Evolutionary conservation across 257 asterid species (phyloP).

Genomic region (Nicotiana knightiana): DNA sequence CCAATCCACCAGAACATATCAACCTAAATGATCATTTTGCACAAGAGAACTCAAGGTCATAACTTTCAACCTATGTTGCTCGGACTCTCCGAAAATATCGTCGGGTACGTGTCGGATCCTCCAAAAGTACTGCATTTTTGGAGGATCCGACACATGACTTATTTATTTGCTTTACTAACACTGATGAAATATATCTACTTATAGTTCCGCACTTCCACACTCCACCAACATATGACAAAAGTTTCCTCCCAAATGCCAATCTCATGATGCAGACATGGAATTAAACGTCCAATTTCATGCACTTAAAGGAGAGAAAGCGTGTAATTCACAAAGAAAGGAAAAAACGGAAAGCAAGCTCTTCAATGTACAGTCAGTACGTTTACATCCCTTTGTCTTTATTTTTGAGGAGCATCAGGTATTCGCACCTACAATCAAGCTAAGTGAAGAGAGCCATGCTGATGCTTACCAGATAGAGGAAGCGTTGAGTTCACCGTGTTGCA

Average conservation of each 20-base stretch:
- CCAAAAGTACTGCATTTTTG: too few relatives aligned
- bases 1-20: too few relatives aligned
- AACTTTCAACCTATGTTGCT: too few relatives aligned
- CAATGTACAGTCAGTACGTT: not conserved
- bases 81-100: too few relatives aligned
- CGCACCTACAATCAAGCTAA: not conserved
- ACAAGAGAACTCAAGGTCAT: too few relatives aligned
- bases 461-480: conserved; percentile 67
- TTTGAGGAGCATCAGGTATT: not conserved
- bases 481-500: conserved; percentile 36
- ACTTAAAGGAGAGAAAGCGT: not conserved
- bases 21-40: too few relatives aligned
- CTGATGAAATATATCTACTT: too few relatives aligned
- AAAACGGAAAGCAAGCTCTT: not conserved
- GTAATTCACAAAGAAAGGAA: not conserved
- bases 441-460: conserved; percentile 4
- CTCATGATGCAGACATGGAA: not conserved
- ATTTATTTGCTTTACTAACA: too few relatives aligned
- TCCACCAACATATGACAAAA: too few relatives aligned
- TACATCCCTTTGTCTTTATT: not conserved
- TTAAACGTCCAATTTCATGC: not conserved
- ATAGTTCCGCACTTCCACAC: too few relatives aligned
- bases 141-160: too few relatives aligned
- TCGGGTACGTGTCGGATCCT: not conserved
- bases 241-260: not conserved